Percentiles rank a stretch among this genome's conserved stretches.
Conservation (phyloP, 225 moss, liverwort and hornwort genomes). For the Pseudoscleropodium purum region DNA sequence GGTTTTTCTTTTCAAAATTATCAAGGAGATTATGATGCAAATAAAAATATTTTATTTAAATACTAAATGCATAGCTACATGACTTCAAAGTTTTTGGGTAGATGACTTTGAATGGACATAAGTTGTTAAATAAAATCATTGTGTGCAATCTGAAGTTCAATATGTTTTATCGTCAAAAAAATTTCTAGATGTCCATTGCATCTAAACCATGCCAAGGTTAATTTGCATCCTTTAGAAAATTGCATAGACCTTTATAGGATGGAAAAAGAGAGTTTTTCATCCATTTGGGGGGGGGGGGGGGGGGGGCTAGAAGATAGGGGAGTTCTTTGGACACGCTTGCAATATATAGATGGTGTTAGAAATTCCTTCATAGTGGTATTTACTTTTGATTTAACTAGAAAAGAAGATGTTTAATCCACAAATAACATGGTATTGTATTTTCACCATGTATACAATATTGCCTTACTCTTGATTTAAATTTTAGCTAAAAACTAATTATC, state of each 20-base stretch:
- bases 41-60: too few relatives aligned
- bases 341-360: not conserved
- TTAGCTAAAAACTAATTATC: too few relatives aligned
- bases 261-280: not conserved
- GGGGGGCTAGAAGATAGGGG: fast-evolving
- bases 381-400: not conserved
- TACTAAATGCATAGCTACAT: not conserved
- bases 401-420: not conserved
- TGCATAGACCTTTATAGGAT: not conserved
- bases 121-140: not conserved
- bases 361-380: not conserved
- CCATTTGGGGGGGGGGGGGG: fast-evolving
- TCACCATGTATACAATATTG: not conserved
- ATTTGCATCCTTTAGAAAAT: not conserved
- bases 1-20: not conserved
- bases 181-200: fast-evolving
- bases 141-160: not conserved
- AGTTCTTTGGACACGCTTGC: not conserved
- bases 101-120: not conserved
- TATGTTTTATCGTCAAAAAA: not conserved
- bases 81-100: fast-evolving
- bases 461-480: not conserved
- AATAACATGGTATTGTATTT: too few relatives aligned
- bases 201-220: not conserved
- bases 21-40: not conserved